Base-by-base conservation (phyloP, 192 early-diverging fungal species). In the Coemansia sp. region DNA sequence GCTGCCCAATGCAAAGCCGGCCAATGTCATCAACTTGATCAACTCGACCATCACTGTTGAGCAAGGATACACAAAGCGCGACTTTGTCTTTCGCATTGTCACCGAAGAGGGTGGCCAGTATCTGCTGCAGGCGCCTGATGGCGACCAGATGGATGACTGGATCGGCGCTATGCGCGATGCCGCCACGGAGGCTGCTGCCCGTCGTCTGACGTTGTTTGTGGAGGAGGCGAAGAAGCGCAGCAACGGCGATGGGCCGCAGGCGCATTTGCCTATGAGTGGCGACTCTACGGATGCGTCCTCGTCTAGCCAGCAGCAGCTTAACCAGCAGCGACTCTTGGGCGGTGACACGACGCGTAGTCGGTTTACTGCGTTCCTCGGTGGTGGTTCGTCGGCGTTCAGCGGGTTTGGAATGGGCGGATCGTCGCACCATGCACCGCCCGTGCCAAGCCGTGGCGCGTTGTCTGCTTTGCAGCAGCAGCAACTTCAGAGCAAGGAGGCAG, bases 101-200 rank as follows among this genome's bases (percentile, higher is more conserved):
- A 93, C 88, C 5, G 91, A 93, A 56, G 91, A 93, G 82, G 91
- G 91, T 11, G 91, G 87, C 0, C 90, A 91, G 80, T 93, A 89
- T 27, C 49, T 93, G 40, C 77, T 93, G 36, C 90, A 91, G 77
- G 89, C 87, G 9, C 70, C 87, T 2, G 87, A 86, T 38, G 60
- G 70, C 27, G 87, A 89, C 1, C 87, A 91, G 45, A 91, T 93
- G 91, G 74, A 89, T 27, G 87, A 86, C 64, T 93, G 91, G 91
- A 89, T 93, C 46, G 60, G 68, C 6, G 68, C 83, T 2, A 86
- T 93, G 70, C 88, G 87, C 41, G 86, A 87, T 46, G 87, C 90
- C 6, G 89, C 89, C 4, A 87, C 86, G 3, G 87, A 90, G 66
- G 91, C 88, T 7, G 88, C 90, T 15, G 88, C 88, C 7, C 87